Evolutionary conservation across 2,329 filamentous ascomycete species (phyloP), one percentile per base, ranked within the genome.

Genomic region (Colletotrichum godetiae): DNA sequence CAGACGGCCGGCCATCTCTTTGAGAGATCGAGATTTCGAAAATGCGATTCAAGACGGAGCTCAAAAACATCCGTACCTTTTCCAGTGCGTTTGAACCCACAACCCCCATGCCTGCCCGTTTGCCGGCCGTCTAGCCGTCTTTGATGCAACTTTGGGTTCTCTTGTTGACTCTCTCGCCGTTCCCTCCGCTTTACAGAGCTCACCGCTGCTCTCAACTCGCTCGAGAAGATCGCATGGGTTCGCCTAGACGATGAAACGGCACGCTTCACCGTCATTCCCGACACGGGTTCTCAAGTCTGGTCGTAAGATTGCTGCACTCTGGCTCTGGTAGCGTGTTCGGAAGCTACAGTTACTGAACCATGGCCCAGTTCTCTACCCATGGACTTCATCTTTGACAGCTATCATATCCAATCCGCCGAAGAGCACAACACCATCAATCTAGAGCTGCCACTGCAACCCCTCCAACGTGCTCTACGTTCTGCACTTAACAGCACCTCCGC

Each of bases 201-300:
- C 75, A 89, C 89, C 2, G 89, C 90, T 12, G 91, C 91, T 15
- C 86, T 93, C 74, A 89, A 87, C 70, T 90, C 91, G 2, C 85
- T 93, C 37, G 94, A 95, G 76, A 95, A 96, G 82, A 92, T 97
- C 75, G 95, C 94, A 58, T 98, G 95, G 95, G 88, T 98, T 75
- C 93, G 95, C 76, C 90, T 99, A 42, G 94, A 96, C 84, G 91
- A 97, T 84, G 92, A 95, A 72, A 92, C 92, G 68, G 92, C 96
- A 69, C 95, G 95, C 77, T 98, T 99, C 85, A 98, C 97, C 73
- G 94, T 98, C 79, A 96, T 98, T 75, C 95, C 97, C 0, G 95
- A 98, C 81, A 93, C 94, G 79, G 96, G 97, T 73, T 97, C 95
- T 10, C 96, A 98, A 87, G 96, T 98, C 67, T 99, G 97, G 97